Evolutionary conservation across 805 yeast species (phyloP).

Genomic region (Priceomyces castillae): DNA sequence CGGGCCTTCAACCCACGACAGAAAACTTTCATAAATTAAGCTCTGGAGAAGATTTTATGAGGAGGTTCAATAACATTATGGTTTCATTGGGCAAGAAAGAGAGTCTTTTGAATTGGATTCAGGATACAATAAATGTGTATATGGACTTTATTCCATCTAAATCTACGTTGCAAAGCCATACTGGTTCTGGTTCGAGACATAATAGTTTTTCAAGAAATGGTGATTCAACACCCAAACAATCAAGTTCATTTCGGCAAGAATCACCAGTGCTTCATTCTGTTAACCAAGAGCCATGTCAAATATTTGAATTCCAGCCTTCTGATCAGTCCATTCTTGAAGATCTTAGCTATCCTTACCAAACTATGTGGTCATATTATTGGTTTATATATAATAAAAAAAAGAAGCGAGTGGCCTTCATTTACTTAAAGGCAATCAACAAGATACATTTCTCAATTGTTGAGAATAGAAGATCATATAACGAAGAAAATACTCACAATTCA

Average conservation of each 20-base stretch:
- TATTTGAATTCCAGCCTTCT: constrained; percentile 61
- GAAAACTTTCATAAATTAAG: constrained; percentile 41
- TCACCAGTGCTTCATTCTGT: constrained; percentile 14
- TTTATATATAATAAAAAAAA: constrained; percentile 87
- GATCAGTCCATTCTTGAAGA: constrained; percentile 65
- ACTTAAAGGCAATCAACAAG: constrained; percentile 53
- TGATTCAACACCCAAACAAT: constrained; percentile 5
- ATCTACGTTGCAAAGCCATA: constrained; percentile 21
- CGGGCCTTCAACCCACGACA: constrained; percentile 80
- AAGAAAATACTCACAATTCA: constrained; percentile 7
- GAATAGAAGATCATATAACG: constrained; percentile 13
- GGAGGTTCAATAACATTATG: constrained; percentile 74
- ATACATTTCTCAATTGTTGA: constrained; percentile 34
- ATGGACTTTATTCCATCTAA: constrained; percentile 57
- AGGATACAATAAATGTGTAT: constrained; percentile 85
- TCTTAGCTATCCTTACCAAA: constrained; percentile 42
- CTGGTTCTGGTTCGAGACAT: constrained; percentile 22
- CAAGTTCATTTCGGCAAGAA: constrained; percentile 11
- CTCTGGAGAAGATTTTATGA: constrained; percentile 47
- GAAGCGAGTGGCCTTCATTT: constrained; percentile 86
- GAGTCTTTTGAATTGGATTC: constrained; percentile 59
- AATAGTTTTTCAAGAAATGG: constrained; percentile 20
- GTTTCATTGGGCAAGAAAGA: constrained; percentile 46
- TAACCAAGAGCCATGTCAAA: constrained; percentile 47
- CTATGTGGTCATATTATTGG: constrained; percentile 80